A percentile compares a stretch with the other conserved stretches of the same genome.
Evolutionary conservation across 2,329 filamentous ascomycete species (phyloP).

Genomic region (Fusarium brevicatenulatum): DNA sequence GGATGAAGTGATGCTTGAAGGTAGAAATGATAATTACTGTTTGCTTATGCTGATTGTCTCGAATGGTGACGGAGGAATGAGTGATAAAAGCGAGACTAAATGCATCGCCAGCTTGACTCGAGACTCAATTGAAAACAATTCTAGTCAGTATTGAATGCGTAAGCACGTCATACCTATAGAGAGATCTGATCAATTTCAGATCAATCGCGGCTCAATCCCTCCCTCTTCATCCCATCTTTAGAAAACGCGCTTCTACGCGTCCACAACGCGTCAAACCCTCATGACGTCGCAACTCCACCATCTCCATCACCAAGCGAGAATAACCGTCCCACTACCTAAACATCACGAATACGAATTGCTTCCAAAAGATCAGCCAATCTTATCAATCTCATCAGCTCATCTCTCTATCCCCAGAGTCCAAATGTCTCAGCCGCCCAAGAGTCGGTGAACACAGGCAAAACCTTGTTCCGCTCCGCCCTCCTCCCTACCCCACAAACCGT

Average conservation of each 20-base stretch:
- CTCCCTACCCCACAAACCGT: constrained; percentile 33
- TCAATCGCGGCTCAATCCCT: not conserved
- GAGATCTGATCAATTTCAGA: not conserved
- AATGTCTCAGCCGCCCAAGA: not conserved
- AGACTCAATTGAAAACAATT: not conserved
- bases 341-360: not conserved
- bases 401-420: not conserved
- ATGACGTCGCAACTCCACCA: not conserved
- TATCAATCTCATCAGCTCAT: not conserved
- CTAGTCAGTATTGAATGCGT: too few relatives aligned
- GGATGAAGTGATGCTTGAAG: accelerated
- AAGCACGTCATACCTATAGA: not conserved
- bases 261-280: not conserved
- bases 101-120: too few relatives aligned
- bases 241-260: not conserved
- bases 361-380: not conserved
- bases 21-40: too few relatives aligned
- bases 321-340: too few relatives aligned
- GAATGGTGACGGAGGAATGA: not conserved
- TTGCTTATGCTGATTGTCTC: accelerated
- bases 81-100: accelerated
- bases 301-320: not conserved
- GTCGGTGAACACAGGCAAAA: constrained; percentile 29
- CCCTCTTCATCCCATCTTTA: not conserved
- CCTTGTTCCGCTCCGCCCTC: constrained; percentile 38